Evolutionary conservation across 192 early-diverging fungal genomes (phyloP).

Genomic region (Piromyces finnis): DNA sequence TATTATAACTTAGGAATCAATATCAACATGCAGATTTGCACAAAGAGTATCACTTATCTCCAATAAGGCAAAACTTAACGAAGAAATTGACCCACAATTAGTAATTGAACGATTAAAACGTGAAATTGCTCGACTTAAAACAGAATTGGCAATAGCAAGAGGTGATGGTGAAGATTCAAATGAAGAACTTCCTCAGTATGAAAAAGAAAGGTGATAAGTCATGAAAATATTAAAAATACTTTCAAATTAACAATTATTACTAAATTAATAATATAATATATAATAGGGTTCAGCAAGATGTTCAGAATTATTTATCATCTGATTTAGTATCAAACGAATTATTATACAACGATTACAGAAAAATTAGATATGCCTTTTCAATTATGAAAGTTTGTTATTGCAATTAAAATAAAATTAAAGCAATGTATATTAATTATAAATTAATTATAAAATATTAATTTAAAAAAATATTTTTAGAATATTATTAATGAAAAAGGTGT

Average conservation of each 20-base stretch:
- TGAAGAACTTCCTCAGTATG: conserved; percentile 33
- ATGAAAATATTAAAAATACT: too few species aligned
- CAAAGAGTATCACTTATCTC: conserved; percentile 37
- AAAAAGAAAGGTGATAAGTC: conserved; percentile 18
- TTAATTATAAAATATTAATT: too few species aligned
- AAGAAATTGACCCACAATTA: conserved; percentile 35
- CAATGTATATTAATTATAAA: too few species aligned
- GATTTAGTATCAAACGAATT: conserved; percentile 10
- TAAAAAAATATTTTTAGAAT: background rate
- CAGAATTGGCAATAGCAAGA: conserved; percentile 30
- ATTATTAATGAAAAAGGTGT: background rate
- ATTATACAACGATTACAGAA: conserved; percentile 20
- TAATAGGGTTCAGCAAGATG: conserved; percentile 20
- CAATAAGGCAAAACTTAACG: conserved; percentile 28
- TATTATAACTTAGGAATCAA: conserved; percentile 23
- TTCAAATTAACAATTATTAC: too few species aligned
- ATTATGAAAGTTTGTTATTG: conserved; percentile 12
- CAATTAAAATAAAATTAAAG: too few species aligned
- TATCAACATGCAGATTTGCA: conserved; percentile 45
- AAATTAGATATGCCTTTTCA: conserved; percentile 23
- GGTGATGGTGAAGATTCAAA: conserved; percentile 4
- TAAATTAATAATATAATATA: too few species aligned
- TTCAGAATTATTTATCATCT: conserved; percentile 22
- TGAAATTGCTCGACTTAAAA: conserved; percentile 25
- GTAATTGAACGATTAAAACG: conserved; percentile 24